Evolutionary conservation across 257 asterid species (phyloP), one percentile per base, ranked within the genome.

Genomic region (Schizonepeta tenuifolia): DNA sequence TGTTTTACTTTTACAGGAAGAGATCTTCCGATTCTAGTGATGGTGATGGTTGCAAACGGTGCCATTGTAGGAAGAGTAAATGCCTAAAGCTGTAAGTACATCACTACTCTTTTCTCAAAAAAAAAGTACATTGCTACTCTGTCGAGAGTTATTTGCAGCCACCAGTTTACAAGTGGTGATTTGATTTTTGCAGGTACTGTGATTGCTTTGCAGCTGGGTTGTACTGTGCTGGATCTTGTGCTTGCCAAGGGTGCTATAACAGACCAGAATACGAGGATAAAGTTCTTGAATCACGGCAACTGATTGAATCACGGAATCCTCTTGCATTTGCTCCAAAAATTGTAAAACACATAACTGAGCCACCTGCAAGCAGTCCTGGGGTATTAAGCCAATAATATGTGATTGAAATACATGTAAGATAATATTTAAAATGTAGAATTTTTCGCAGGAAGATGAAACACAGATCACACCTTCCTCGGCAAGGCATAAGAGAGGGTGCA

Each of bases 401-500:
- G 31, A 70, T 21, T 54, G 35, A 55, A 65, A 58, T 44, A 33
- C 49, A 31, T 43, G 72, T 73, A 21, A 65, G 15, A 44, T 72
- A 47, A 35, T 58, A 17, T 58, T 43, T 74, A 28, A 82, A 60
- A 47, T 51, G 55, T 18, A 70, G 67, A 24, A 11, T 40, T 58
- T 69, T 75, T 74, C 60, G 58, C 86, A 91, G 96, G 90, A 79
- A 70, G 82, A 78, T 67, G 89, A 78, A 68, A 31, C 73, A 43
- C 73, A 49, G 28, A 74, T 76, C 66, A 86, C 96, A 2, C 87
- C 90, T 50, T 73, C 90, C 59, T 85, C 95, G 13, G 88, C 87
- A 67, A 89, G 93, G 81, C 97, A 86, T 79, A 89, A 85, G 86
- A 81, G 88, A 70, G 96, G 96, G 56, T 91, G 97, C 88, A 91